Percentiles rank a stretch among this genome's conserved stretches.
phyloP scores from a whole-genome alignment of 2,329 filamentous ascomycete species.

The Periconia macrospinosa region DNA sequence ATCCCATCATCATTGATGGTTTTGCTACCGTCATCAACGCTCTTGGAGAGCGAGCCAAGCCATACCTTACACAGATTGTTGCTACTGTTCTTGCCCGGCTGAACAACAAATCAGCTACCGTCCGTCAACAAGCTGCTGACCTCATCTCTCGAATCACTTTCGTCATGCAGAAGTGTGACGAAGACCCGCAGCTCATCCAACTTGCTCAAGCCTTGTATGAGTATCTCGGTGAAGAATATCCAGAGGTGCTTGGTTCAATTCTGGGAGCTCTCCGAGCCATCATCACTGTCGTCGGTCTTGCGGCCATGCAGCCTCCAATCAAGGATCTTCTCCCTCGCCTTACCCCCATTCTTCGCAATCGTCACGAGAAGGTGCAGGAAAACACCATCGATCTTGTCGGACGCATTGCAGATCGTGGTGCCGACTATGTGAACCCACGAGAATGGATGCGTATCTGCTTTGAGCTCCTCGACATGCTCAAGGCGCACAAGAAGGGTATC shows the following conservation, averaged over 20 bases:
- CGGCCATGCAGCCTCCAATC: constrained; percentile 97
- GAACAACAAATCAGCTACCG: constrained; percentile 97
- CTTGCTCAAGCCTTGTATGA: constrained; percentile 94
- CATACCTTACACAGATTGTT: constrained; percentile 95
- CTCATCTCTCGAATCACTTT: constrained; percentile 95
- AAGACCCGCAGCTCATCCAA: constrained; percentile 94
- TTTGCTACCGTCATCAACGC: constrained; percentile 98
- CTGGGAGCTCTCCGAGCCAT: constrained; percentile 93
- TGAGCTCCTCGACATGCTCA: constrained; percentile 97
- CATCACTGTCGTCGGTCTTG: constrained; percentile 96
- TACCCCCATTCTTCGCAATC: constrained; percentile 96
- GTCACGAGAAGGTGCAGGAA: constrained; percentile 98
- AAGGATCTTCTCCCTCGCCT: constrained; percentile 92
- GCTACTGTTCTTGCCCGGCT: constrained; percentile 94
- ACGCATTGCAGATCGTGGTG: constrained; percentile 94
- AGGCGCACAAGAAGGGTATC: constrained; percentile 99
- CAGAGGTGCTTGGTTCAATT: constrained; percentile 95
- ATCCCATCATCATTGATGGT: constrained; percentile 93
- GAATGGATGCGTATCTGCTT: constrained; percentile 99
- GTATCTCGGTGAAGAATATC: constrained; percentile 97
- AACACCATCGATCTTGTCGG: constrained; percentile 98
- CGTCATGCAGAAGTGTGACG: constrained; percentile 98
- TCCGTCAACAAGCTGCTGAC: constrained; percentile 95
- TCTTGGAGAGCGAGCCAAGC: constrained; percentile 89
- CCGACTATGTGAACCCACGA: constrained; percentile 92